These are phyloP conservation scores for Pisolithus microcarpus DNA, from an alignment of 768 basidiomycete species.

Conservation along the genomic window DNA sequence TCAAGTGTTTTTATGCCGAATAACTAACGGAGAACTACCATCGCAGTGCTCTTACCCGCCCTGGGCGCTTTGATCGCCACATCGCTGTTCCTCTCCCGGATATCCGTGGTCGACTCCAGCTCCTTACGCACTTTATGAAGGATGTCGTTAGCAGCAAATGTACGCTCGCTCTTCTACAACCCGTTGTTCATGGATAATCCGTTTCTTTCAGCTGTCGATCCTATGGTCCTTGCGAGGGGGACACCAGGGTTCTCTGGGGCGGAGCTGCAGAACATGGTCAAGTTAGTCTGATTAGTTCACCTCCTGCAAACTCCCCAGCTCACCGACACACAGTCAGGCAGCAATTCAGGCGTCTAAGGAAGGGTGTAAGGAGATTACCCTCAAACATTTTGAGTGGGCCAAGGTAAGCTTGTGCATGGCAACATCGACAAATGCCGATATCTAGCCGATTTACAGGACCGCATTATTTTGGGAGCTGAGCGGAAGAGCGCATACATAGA, in stretches of 20 bases:
- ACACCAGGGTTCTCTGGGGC: constrained; percentile 97
- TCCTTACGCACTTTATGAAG: constrained; percentile 86
- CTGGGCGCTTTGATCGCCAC: constrained; percentile 92
- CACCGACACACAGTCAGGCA: constrained; percentile 50
- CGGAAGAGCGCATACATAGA: constrained; percentile 85
- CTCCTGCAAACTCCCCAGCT: background rate
- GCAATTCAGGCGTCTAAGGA: constrained; percentile 94
- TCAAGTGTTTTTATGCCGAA: constrained; percentile 1
- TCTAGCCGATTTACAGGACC: constrained; percentile 47
- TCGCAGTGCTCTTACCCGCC: constrained; percentile 82
- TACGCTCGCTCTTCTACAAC: constrained; percentile 19
- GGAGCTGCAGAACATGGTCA: constrained; percentile 95
- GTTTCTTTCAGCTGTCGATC: constrained; percentile 58
- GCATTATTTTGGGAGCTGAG: constrained; percentile 96
- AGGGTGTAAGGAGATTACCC: constrained; percentile 57
- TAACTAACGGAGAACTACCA: constrained; percentile 9
- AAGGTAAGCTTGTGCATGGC: constrained; percentile 46
- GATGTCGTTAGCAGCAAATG: constrained; percentile 60
- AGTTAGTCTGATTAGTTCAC: constrained; percentile 46
- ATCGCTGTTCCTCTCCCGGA: constrained; percentile 94
- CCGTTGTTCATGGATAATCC: background rate
- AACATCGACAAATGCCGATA: background rate
- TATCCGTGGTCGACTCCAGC: constrained; percentile 87
- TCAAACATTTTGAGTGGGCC: constrained; percentile 96
- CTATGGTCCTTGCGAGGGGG: constrained; percentile 83